These are phyloP conservation scores for Edaphochlamys debaryana DNA, from an alignment of 139 green algal species.

Conservation along the genomic window DNA sequence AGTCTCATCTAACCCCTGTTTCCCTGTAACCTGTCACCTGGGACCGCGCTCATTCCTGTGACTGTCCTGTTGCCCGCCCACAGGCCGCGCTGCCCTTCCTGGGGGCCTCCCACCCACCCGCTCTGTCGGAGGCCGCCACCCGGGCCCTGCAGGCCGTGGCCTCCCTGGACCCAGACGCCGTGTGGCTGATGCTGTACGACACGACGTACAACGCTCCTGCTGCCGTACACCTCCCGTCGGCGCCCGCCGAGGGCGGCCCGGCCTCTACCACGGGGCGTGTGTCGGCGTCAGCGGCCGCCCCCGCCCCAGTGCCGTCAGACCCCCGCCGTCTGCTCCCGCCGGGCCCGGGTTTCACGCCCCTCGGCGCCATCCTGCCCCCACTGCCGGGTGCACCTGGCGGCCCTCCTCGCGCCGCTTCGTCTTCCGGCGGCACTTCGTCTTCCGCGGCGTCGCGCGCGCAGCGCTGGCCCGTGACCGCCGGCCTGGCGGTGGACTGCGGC, in stretches of 20 bases:
- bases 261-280: not conserved
- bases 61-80: too few species aligned
- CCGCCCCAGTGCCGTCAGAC: not conserved
- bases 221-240: too few species aligned
- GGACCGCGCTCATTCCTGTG: not conserved
- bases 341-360: too few species aligned
- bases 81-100: conserved; percentile 56
- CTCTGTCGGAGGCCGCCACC: conserved; percentile 58
- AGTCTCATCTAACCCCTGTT: not conserved
- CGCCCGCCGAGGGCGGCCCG: not conserved
- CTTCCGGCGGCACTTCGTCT: not conserved
- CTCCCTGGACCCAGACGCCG: conserved; percentile 69
- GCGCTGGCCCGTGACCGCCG: conserved; percentile 1
- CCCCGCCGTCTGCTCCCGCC: not conserved
- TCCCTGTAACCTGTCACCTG: too few species aligned
- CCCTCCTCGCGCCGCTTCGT: conserved; percentile 14
- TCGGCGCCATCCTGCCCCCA: not conserved
- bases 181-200: conserved; percentile 71
- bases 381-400: not conserved
- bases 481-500: conserved; percentile 16
- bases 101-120: conserved; percentile 36
- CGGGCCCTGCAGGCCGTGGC: conserved; percentile 61
- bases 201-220: not conserved
- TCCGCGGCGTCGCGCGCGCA: not conserved
- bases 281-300: not conserved